Base-by-base conservation (phyloP, 306 rosid species). In the Rubus idaeus region DNA sequence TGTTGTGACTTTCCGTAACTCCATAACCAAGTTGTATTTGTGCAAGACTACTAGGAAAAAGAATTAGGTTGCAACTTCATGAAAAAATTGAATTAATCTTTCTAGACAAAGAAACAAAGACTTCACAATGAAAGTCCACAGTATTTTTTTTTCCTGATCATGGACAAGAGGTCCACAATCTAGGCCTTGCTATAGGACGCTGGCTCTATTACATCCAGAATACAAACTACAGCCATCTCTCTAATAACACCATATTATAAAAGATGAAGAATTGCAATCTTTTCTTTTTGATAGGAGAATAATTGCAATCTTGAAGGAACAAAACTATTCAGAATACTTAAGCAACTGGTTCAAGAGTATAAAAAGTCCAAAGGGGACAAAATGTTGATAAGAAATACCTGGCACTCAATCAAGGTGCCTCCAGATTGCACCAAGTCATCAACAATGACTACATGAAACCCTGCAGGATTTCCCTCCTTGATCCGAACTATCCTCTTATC, bases 361-460 rank as follows among this genome's bases (percentile, higher is more conserved):
- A 35, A 72, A 44, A 56, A 73, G 50, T 2, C 10, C 51, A 46
- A 26, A 17, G 42, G 13, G 26, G 39, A 67, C 23, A 41, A 42
- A 6, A 51, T n/a, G 56, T 57, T 78, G 44, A 66, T 10, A 42
- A 16, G 4, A 45, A 14, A 16, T 85, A 92, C 99, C 97, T 89
- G 97, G 79, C 99, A 92, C 83, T 95, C 99, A 44, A 92, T 90
- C 78, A 95, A 86, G 80, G 99, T 95, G 79, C 96, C 89, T 65
- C 99, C 97, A 57, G 99, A 95, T 87, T 95, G 99, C 68, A 95
- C 99, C 85, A 95, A 86, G 90, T 95, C 99, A 79, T 95, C 99
- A 72, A 95, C 97, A 81, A 92, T 91, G 75, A 95, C 99, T 0
- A 95, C 97, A 76, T 95, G 99, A 77, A 71, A 80, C 58, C 96